A percentile compares a stretch with the other conserved stretches of the same genome.
phyloP scores from a whole-genome alignment of 2,329 filamentous ascomycete genomes.

The Aspergillus sp. region DNA sequence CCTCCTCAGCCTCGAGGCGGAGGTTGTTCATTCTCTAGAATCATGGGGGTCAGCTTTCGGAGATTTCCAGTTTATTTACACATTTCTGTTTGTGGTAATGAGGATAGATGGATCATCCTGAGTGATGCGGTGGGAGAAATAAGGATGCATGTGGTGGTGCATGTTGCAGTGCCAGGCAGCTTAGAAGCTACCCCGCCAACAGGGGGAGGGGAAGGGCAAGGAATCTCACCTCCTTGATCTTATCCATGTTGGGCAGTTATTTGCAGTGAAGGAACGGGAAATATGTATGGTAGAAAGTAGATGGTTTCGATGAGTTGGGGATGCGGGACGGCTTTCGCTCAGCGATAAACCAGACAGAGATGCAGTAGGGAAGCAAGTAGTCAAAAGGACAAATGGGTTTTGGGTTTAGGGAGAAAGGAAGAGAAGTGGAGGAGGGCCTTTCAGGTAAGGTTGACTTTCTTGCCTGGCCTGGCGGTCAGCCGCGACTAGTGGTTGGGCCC shows the following conservation, averaged over 20 bases:
- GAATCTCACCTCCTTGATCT: slow-evolving; percentile 80
- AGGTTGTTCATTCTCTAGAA: slow-evolving; percentile 89
- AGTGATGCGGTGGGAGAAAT: slow-evolving; percentile 9
- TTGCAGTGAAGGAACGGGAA: slow-evolving; percentile 15
- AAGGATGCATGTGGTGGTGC: slow-evolving; percentile 17
- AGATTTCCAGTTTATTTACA: slow-evolving; percentile 20
- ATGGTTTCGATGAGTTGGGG: slow-evolving; percentile 16
- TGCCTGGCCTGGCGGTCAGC: slow-evolving; percentile 25
- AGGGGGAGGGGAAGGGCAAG: slow-evolving; percentile 24
- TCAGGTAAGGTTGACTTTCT: slow-evolving; percentile 18
- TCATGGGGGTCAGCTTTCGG: slow-evolving; percentile 11
- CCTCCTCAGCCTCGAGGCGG: slow-evolving; percentile 89
- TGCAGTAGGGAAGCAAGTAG: slow-evolving; percentile 14
- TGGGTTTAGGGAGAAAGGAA: slow-evolving; percentile 14
- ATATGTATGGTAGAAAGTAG: slow-evolving; percentile 33
- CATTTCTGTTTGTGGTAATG: slow-evolving; percentile 6
- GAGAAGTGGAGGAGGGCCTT: slow-evolving; percentile 22
- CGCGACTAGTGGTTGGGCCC: slow-evolving; percentile 13
- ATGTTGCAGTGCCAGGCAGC: slow-evolving; percentile 29
- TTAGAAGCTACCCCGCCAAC: slow-evolving; percentile 44
- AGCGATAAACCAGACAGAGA: slow-evolving; percentile 35
- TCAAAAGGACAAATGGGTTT: slow-evolving; percentile 22
- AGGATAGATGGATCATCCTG: slow-evolving; percentile 11
- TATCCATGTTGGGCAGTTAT: slow-evolving; percentile 66
- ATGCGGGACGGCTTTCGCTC: slow-evolving; percentile 37